phyloP scores from a whole-genome alignment of 805 yeast genomes.

The Metschnikowia kunwiensis region DNA sequence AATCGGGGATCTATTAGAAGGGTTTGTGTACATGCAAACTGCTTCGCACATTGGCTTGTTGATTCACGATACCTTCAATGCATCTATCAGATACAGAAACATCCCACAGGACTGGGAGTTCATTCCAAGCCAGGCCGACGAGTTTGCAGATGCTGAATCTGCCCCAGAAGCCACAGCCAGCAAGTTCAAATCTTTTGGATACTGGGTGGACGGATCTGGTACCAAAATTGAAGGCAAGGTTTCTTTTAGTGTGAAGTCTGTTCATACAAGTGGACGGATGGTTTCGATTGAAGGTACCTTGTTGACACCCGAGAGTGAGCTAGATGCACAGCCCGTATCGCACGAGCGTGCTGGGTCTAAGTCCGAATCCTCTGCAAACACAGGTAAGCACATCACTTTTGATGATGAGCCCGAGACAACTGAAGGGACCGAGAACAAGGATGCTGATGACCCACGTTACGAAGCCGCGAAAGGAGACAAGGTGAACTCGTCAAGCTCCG shows the following conservation, averaged over 20 bases:
- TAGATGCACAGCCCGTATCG: slow-evolving; percentile 52
- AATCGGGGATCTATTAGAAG: slow-evolving; percentile 83
- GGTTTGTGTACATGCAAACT: slow-evolving; percentile 85
- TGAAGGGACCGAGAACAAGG: slow-evolving; percentile 6
- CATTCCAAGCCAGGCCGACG: slow-evolving; percentile 74
- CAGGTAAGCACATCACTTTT: slow-evolving; percentile 18
- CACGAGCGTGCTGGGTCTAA: slow-evolving; percentile 26
- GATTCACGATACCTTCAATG: slow-evolving; percentile 91
- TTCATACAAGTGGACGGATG: slow-evolving; percentile 76
- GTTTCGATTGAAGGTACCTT: slow-evolving; percentile 89
- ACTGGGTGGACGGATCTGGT: slow-evolving; percentile 81
- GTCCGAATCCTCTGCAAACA: slow-evolving; percentile 21
- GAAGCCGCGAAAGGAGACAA: slow-evolving; percentile 4
- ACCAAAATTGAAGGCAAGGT: slow-evolving; percentile 79
- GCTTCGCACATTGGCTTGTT: slow-evolving; percentile 92
- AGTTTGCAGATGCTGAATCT: slow-evolving; percentile 26
- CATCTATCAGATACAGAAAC: slow-evolving; percentile 77
- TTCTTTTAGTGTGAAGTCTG: slow-evolving; percentile 66
- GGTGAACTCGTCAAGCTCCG: slow-evolving; percentile 13
- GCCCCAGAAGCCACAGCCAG: slow-evolving; percentile 19
- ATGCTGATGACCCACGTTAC: background rate
- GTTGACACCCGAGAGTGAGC: slow-evolving; percentile 54
- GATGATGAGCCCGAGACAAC: slow-evolving; percentile 13
- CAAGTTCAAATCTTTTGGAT: slow-evolving; percentile 63
- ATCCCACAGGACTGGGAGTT: slow-evolving; percentile 89